phyloP scores from a whole-genome alignment of 345 rosid species.

The Raphanus sativus region DNA sequence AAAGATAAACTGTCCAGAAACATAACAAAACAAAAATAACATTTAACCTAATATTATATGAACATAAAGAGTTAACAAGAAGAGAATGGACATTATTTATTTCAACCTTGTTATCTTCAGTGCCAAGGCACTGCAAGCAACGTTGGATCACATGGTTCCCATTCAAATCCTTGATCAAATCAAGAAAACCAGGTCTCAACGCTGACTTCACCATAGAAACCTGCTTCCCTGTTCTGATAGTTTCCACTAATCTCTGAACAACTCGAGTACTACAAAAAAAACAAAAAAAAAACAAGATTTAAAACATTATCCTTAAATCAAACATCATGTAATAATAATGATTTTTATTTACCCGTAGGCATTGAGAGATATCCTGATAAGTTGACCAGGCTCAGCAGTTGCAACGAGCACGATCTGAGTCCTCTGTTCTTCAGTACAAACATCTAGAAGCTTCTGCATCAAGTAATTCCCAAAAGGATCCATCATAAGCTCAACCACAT shows the following conservation, averaged over 20 bases:
- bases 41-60: background rate
- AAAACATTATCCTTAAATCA: background rate
- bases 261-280: conserved; percentile 55
- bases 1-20: conserved; percentile 46
- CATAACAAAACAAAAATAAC: background rate
- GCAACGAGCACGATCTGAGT: conserved; percentile 44
- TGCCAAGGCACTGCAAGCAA: conserved; percentile 67
- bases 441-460: conserved; percentile 56
- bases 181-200: conserved; percentile 60
- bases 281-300: background rate
- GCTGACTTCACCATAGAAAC: conserved; percentile 52
- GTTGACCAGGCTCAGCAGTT: conserved; percentile 52
- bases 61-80: background rate
- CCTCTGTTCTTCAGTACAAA: conserved; percentile 57
- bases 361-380: conserved; percentile 48
- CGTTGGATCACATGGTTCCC: conserved; percentile 83
- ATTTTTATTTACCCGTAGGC: conserved; percentile 47
- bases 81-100: background rate
- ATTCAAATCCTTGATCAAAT: conserved; percentile 64
- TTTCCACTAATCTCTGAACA: conserved; percentile 67
- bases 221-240: conserved; percentile 60
- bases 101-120: conserved; percentile 60
- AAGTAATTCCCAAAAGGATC: conserved; percentile 61
- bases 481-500: conserved; percentile 58
- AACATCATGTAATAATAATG: background rate